phyloP scores from a whole-genome alignment of 148 eudicot species.

The Arbutus unedo region DNA sequence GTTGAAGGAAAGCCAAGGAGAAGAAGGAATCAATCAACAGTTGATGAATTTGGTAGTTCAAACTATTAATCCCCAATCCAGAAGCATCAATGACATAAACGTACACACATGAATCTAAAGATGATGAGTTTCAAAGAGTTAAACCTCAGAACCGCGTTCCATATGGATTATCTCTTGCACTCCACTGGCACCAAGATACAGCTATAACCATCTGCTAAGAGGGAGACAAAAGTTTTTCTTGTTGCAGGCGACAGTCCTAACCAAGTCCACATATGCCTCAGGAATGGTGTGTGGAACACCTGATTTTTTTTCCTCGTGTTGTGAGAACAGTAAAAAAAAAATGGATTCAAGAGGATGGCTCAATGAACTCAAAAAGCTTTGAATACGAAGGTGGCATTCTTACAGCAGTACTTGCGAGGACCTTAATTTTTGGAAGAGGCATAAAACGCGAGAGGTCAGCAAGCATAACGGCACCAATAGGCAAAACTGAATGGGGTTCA shows the following conservation, averaged over 20 bases:
- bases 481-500: slow-evolving; percentile 93
- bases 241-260: slow-evolving; percentile 72
- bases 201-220: slow-evolving; percentile 71
- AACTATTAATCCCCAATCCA: background rate
- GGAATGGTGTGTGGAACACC: slow-evolving; percentile 86
- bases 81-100: background rate
- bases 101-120: background rate
- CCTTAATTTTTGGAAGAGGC: slow-evolving; percentile 72
- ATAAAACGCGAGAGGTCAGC: slow-evolving; percentile 72
- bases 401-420: slow-evolving; percentile 91
- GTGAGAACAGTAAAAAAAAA: background rate
- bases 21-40: background rate
- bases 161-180: slow-evolving; percentile 79
- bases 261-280: slow-evolving; percentile 97
- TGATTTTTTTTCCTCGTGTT: slow-evolving; percentile 19
- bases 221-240: slow-evolving; percentile 64
- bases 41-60: background rate
- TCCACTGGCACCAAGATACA: slow-evolving; percentile 87
- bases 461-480: slow-evolving; percentile 75
- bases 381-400: slow-evolving; percentile 25
- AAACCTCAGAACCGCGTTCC: slow-evolving; percentile 82
- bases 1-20: background rate
- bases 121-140: slow-evolving; percentile 3
- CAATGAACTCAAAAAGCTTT: slow-evolving; percentile 4
- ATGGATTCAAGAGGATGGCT: slow-evolving; percentile 11